Evolutionary conservation across 441 rosid genomes (phyloP).

Genomic region (Mallotus repandus): DNA sequence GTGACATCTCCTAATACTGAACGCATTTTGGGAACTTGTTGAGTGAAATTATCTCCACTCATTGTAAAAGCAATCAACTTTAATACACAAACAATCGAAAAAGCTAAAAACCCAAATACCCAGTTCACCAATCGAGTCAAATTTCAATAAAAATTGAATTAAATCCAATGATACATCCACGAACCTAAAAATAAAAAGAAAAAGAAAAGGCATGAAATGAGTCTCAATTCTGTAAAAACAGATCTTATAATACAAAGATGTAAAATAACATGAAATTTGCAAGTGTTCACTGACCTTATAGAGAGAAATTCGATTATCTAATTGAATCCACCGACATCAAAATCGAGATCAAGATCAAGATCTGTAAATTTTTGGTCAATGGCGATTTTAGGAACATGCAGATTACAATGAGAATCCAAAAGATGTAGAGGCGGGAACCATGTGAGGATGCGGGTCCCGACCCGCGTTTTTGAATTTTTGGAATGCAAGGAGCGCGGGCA

Average conservation of each 20-base stretch:
- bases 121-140: not conserved
- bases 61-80: conserved; percentile 26
- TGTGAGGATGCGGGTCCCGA: conserved; percentile 32
- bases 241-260: too few species aligned
- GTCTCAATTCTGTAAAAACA: conserved; percentile 3
- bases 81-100: not conserved
- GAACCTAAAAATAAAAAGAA: not conserved
- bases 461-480: conserved; percentile 37
- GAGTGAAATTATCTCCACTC: conserved; percentile 50
- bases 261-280: too few species aligned
- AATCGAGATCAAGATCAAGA: not conserved
- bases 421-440: conserved; percentile 54
- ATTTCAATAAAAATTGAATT: not conserved
- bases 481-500: not conserved
- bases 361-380: not conserved
- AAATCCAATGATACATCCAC: not conserved
- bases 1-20: conserved; percentile 58
- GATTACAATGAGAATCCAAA: not conserved
- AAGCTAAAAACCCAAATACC: conserved; percentile 10
- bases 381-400: not conserved
- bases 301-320: not conserved
- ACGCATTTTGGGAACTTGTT: conserved; percentile 30
- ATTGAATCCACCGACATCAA: too few species aligned
- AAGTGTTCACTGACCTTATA: conserved; percentile 6
- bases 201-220: not conserved